Evolutionary conservation across 1,284 basidiomycete species (phyloP).

Genomic region (Cutaneotrichosporon dermatis): DNA sequence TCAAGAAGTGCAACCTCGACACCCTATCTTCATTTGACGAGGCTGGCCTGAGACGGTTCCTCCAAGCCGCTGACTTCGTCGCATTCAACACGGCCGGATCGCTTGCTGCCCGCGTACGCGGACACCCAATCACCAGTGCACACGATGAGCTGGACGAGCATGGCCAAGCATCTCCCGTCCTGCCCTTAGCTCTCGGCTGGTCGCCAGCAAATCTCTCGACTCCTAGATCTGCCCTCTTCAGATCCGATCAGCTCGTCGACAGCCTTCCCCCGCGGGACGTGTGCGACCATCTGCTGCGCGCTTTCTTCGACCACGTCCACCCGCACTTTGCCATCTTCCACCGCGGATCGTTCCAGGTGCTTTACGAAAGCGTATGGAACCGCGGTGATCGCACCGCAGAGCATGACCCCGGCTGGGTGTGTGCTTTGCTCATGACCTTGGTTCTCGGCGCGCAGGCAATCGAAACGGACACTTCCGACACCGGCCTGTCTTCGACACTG

Average conservation of each 20-base stretch:
- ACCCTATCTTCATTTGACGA: constrained; percentile 17
- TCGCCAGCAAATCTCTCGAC: too few species aligned
- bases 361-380: constrained; percentile 7
- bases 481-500: constrained; percentile 4
- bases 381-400: background rate
- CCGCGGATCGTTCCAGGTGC: constrained; percentile 13
- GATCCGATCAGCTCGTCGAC: background rate
- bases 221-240: background rate
- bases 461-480: constrained; percentile 3
- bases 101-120: background rate
- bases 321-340: constrained; percentile 20
- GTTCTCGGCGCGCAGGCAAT: constrained; percentile 19
- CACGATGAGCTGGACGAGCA: background rate
- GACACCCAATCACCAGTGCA: constrained; percentile 4
- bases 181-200: too few species aligned
- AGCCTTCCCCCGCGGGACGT: constrained; percentile 6
- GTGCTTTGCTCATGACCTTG: constrained; percentile 17
- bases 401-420: constrained; percentile 11
- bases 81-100: background rate
- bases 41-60: constrained; percentile 13
- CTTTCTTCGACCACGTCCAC: constrained; percentile 23
- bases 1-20: constrained; percentile 14
- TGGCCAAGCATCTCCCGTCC: too few species aligned
- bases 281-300: constrained; percentile 8
- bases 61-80: constrained; percentile 20